Base-by-base conservation (phyloP, 441 rosid genomes). In the Breynia disticha region DNA sequence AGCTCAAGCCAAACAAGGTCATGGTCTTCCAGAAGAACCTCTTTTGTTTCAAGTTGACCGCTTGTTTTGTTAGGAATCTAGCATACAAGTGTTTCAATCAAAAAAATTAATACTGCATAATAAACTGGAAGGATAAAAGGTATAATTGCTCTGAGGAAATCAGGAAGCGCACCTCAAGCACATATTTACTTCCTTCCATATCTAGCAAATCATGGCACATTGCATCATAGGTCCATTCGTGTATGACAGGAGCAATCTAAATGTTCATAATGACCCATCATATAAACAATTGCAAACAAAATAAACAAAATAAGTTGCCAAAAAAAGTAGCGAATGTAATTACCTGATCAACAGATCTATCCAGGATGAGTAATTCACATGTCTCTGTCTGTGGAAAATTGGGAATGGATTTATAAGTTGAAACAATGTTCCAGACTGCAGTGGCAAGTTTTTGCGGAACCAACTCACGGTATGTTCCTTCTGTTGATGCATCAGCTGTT, bases 221-320 rank as follows among this genome's bases (percentile, higher is more conserved):
- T 45, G 97, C 96, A 80, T 88, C 98, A 66, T 91, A 91, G 16
- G 98, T 91, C 98, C 98, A 91, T 70, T 91, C 98, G 64, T 88
- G 98, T 64, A 91, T 91, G 51, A 88, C 66, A 62, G 98, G 98
- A 62, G 98, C 89, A 72, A 84, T 85, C 95, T 93, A 76, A 55
- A 69, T 52, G 52, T 54, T 50, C 37, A 65, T 45, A 39, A 32
- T 16, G 18, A 44, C 24, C 67, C 19, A 63, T 55, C 63, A 37
- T 12, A 24, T 56, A 8, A 59, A 32, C 50, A 16, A 49, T 39
- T 19, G 16, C 16, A 49, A 45, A 41, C 55, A 42, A 50, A 55
- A 41, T 28, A 48, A 16, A 38, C 32, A 47, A 18, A 57, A 53
- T 21, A 64, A 66, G 43, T 50, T 15, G 6, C 42, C 22, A 3